Base-by-base conservation (phyloP, 1,284 basidiomycete species). In the Ustilago sp. region DNA sequence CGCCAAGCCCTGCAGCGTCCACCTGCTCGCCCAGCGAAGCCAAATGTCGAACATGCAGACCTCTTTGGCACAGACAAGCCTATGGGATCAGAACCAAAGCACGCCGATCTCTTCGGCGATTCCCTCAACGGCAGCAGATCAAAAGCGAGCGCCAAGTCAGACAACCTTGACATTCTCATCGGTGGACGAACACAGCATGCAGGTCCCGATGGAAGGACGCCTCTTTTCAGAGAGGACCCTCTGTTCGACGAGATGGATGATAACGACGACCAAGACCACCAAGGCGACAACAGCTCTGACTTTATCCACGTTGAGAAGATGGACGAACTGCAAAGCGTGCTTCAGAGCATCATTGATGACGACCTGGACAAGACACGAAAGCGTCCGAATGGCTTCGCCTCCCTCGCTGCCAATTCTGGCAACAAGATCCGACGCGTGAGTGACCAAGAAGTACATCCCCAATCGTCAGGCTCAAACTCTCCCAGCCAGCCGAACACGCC, bases 261-360 rank as follows among this genome's bases (percentile, higher is more conserved):
- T 28, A 58, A 74, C 8, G 47, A 58, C 5, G 70, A 59, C 2
- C 67, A 53, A 17, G 77, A 71, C 3, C 53, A 60, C n/a, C 68
- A 58, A 8, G 73, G 52, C 35, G 66, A 73, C 51, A 62, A 58
- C 41, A 70, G 71, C 58, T 77, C 71, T 15, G 74, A 72, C 28
- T 63, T 64, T 38, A 54, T 76, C 17, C 75, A 77, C 23, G 62
- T 74, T 15, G 80, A 80, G 12, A 67, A 70, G 66, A 74, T 80
- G 55, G 77, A 80, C 43, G 80, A 71, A n/a, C 94, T 98, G 28
- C 94, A 95, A 81, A 93, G 94, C 4, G 95, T 95, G 1, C 88
- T 98, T 68, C 95, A 93, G 17, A 93, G 94, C 83, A 97, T 98
- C 84, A 95, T 98, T 80, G 94, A 95, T 82, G 89, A 90, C n/a